These are phyloP conservation scores for Thermothielavioides terrestris DNA, from an alignment of 495 filamentous ascomycete genomes.

Conservation along the genomic window DNA sequence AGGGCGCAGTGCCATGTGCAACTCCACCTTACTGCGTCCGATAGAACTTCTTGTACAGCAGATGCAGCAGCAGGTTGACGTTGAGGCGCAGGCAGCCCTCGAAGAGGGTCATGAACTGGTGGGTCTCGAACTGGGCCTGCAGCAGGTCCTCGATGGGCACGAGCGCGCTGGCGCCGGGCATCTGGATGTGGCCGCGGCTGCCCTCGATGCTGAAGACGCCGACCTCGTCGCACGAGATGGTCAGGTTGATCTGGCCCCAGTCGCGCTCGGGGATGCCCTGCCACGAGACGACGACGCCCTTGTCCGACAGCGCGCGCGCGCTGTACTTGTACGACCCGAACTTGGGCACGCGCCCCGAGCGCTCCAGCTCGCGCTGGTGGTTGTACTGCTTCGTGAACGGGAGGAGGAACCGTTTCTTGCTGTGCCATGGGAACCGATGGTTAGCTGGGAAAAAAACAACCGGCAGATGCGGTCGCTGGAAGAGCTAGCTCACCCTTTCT, in stretches of 20 bases:
- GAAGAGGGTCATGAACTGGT: conserved; percentile 90
- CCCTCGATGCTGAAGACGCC: conserved; percentile 92
- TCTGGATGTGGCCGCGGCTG: conserved; percentile 85
- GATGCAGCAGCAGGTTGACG: conserved; percentile 89
- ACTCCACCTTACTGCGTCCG: conserved; percentile 53
- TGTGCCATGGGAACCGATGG: conserved; percentile 12
- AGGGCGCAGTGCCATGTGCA: no score
- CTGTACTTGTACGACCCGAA: conserved; percentile 97
- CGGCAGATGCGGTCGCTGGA: no score
- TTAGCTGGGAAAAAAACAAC: conserved; percentile 2
- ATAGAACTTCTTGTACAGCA: conserved; percentile 98
- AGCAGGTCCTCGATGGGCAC: conserved; percentile 89
- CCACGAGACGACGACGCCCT: conserved; percentile 87
- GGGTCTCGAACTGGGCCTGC: conserved; percentile 93
- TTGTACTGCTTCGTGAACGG: conserved; percentile 99
- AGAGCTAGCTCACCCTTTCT: conserved; percentile 71
- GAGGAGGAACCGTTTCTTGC: conserved; percentile 86
- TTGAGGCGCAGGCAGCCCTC: conserved; percentile 82
- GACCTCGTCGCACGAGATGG: conserved; percentile 88
- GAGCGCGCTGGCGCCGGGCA: conserved; percentile 85
- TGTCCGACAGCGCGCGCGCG: conserved; percentile 78
- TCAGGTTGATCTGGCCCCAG: conserved; percentile 86
- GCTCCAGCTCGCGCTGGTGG: conserved; percentile 90
- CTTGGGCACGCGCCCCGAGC: conserved; percentile 83
- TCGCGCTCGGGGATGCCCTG: conserved; percentile 75